A percentile compares a stretch with the other conserved stretches of the same genome.
phyloP scores from a whole-genome alignment of 768 basidiomycete species.

The Terana coerulea region DNA sequence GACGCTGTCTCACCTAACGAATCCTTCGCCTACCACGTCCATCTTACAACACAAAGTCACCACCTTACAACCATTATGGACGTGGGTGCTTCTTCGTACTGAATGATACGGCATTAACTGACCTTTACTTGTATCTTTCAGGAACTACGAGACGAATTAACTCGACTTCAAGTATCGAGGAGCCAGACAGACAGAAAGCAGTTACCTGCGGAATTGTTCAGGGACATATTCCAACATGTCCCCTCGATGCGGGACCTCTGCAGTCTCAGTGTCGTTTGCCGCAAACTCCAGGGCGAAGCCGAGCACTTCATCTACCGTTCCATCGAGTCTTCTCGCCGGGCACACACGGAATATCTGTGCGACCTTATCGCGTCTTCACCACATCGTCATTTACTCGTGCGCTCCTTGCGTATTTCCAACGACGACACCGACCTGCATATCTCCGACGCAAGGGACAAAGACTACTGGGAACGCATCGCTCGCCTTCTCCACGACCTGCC shows the following conservation, averaged over 20 bases:
- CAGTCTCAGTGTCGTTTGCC: slow-evolving; percentile 13
- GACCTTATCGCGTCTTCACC: slow-evolving; percentile 12
- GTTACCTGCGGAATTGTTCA: slow-evolving; percentile 14
- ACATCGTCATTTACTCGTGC: slow-evolving; percentile 11
- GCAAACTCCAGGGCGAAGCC: slow-evolving; percentile 10
- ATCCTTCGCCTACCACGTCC: too few species aligned
- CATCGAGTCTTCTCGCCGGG: slow-evolving; percentile 6
- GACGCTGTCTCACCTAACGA: too few species aligned
- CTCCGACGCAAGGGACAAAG: slow-evolving; percentile 1
- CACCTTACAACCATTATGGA: too few species aligned
- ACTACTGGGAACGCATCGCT: slow-evolving; percentile 16
- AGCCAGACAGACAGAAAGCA: too few species aligned
- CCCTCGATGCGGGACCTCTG: slow-evolving; percentile 13
- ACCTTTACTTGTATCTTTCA: too few species aligned
- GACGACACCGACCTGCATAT: neutral
- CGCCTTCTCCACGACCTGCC: slow-evolving; percentile 13
- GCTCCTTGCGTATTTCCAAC: slow-evolving; percentile 14
- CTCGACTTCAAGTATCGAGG: too few species aligned
- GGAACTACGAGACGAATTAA: too few species aligned
- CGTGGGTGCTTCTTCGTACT: too few species aligned
- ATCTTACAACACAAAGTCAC: too few species aligned
- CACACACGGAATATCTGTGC: slow-evolving; percentile 13
- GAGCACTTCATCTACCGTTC: slow-evolving; percentile 16
- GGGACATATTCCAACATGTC: slow-evolving; percentile 15
- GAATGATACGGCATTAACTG: too few species aligned